Percentiles rank a stretch among this genome's conserved stretches.
These are phyloP conservation scores for Verruconis gallopava DNA, from an alignment of 2,329 filamentous ascomycete species.

Conservation along the genomic window DNA sequence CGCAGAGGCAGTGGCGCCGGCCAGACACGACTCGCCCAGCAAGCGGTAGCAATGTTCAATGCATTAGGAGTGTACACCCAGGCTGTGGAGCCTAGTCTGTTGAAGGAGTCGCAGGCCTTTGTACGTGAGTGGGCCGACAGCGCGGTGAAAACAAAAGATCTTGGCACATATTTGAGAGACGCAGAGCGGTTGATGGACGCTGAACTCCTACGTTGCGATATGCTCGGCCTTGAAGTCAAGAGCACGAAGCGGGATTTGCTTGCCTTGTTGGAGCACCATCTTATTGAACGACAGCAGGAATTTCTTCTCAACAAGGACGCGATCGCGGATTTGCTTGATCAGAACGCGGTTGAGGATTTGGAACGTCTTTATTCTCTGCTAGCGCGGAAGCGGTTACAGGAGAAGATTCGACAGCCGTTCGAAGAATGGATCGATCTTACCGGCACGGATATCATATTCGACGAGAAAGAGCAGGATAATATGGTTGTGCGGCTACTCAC, in stretches of 20 bases:
- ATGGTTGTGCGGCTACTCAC: slow-evolving; percentile 79
- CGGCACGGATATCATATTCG: slow-evolving; percentile 66
- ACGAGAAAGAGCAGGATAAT: slow-evolving; percentile 62
- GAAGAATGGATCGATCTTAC: slow-evolving; percentile 63
- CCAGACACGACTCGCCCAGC: neutral
- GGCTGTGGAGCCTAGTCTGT: slow-evolving; percentile 65
- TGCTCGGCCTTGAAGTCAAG: slow-evolving; percentile 61
- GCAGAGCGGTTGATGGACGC: slow-evolving; percentile 55
- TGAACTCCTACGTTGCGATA: slow-evolving; percentile 66
- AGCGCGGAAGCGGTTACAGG: slow-evolving; percentile 55
- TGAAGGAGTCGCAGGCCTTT: slow-evolving; percentile 54
- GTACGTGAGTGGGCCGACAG: slow-evolving; percentile 57
- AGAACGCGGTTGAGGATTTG: slow-evolving; percentile 56
- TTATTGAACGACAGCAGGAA: slow-evolving; percentile 60
- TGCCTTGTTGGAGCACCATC: slow-evolving; percentile 54
- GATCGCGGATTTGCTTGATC: slow-evolving; percentile 59
- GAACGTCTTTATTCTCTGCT: slow-evolving; percentile 68
- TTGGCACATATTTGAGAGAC: slow-evolving; percentile 51
- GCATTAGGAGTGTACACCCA: slow-evolving; percentile 70
- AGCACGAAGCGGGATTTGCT: slow-evolving; percentile 70
- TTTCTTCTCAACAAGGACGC: slow-evolving; percentile 46
- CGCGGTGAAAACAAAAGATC: slow-evolving; percentile 44
- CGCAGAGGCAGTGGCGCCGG: slow-evolving; percentile 44
- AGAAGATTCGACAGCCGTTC: slow-evolving; percentile 60
- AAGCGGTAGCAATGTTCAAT: slow-evolving; percentile 71